Evolutionary conservation across 306 rosid species (phyloP).

Genomic region (Notholithocarpus densiflorus): DNA sequence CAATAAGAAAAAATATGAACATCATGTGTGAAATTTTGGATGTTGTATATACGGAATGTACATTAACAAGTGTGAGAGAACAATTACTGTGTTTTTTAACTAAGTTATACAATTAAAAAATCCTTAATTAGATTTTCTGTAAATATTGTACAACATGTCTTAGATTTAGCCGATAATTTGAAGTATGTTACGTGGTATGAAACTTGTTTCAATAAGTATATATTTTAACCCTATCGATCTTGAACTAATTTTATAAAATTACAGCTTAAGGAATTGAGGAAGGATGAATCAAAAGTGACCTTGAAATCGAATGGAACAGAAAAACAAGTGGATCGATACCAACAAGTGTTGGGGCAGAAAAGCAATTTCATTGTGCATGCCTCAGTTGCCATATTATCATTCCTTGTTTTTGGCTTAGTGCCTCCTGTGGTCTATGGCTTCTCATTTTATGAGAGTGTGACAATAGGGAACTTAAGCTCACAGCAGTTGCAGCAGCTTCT

Average conservation of each 20-base stretch:
- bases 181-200: too few species aligned
- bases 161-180: too few species aligned
- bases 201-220: background rate
- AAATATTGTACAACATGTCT: too few species aligned
- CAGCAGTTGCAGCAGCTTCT: constrained; percentile 69
- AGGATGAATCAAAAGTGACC: constrained; percentile 28
- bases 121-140: too few species aligned
- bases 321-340: constrained; percentile 35
- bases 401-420: constrained; percentile 61
- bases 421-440: constrained; percentile 72
- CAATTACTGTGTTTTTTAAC: too few species aligned
- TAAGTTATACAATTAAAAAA: too few species aligned
- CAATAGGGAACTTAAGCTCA: constrained; percentile 56
- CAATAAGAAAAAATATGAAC: too few species aligned
- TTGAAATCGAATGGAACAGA: background rate
- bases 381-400: constrained; percentile 47
- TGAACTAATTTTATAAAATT: constrained; percentile 6
- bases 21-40: too few species aligned
- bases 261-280: constrained; percentile 59
- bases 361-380: constrained; percentile 57
- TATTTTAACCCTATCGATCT: background rate
- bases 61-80: too few species aligned
- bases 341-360: constrained; percentile 42
- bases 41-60: too few species aligned
- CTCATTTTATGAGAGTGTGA: constrained; percentile 51